Conservation (phyloP, 73 alveolate species). For the Diophrys appendiculata region DNA sequence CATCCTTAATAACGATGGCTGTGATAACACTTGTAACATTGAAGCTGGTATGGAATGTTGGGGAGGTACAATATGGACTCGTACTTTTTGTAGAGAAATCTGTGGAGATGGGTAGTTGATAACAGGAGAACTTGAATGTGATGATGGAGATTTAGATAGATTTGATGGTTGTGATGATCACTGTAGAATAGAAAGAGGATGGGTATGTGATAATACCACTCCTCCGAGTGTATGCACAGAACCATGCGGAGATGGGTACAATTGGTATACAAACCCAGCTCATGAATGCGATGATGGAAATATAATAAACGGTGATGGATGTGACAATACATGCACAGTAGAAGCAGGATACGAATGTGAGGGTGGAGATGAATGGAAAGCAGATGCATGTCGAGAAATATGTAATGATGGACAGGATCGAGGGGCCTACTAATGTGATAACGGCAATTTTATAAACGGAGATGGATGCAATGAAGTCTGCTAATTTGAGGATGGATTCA, state of each 20-base stretch:
- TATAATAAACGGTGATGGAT: conserved; percentile 33
- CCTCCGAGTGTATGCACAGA: conserved; percentile 1
- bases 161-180: conserved; percentile 3
- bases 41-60: conserved; percentile 1
- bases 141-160: conserved; percentile 29
- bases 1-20: conserved; percentile 1
- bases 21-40: background rate
- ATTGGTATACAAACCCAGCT: background rate
- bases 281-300: conserved; percentile 22
- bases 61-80: background rate
- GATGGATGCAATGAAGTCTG: conserved; percentile 66
- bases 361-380: conserved; percentile 13
- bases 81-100: conserved; percentile 26
- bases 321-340: conserved; percentile 41
- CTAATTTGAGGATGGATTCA: conserved; percentile 31
- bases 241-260: conserved; percentile 13
- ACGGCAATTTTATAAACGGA: conserved; percentile 50
- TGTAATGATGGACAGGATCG: conserved; percentile 20
- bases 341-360: conserved; percentile 28
- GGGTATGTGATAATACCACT: background rate
- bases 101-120: conserved; percentile 42
- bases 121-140: conserved; percentile 27
- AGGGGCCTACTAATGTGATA: conserved; percentile 42
- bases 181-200: conserved; percentile 8
- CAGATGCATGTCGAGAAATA: conserved; percentile 12